Conservation (phyloP, 2,329 filamentous ascomycete genomes). For the Talaromyces sp. region DNA sequence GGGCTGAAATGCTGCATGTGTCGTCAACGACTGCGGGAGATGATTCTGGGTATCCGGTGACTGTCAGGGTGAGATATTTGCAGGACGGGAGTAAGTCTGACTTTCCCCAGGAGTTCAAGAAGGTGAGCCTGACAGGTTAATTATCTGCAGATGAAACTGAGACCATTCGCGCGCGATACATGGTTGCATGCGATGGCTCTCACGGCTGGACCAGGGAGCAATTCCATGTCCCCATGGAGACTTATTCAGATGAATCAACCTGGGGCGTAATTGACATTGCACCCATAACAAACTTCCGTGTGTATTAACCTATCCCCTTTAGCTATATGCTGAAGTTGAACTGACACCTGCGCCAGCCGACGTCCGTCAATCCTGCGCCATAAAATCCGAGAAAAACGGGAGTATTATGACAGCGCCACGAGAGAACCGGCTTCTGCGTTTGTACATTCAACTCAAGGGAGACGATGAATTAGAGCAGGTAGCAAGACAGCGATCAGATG, state of each 20-base stretch:
- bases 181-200: constrained; percentile 64
- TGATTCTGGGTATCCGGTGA: neutral
- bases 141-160: neutral
- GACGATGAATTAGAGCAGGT: constrained; percentile 28
- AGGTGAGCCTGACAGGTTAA: too few relatives aligned
- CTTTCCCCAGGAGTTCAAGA: neutral
- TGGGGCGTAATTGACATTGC: constrained; percentile 48
- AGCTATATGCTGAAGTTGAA: neutral
- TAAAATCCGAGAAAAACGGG: constrained; percentile 50
- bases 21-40: neutral
- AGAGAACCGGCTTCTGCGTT: constrained; percentile 58
- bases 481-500: constrained; percentile 25
- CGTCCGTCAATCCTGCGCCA: constrained; percentile 55
- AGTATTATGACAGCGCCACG: constrained; percentile 63
- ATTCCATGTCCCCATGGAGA: constrained; percentile 53
- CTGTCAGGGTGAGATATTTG: neutral
- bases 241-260: constrained; percentile 45
- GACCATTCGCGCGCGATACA: constrained; percentile 53
- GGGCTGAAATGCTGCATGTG: neutral
- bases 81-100: neutral
- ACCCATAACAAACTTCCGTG: constrained; percentile 51
- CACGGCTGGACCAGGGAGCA: constrained; percentile 60
- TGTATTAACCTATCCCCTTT: neutral
- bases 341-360: constrained; percentile 35
- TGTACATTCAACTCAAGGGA: constrained; percentile 59